These are phyloP conservation scores for Dactylellina sp. DNA, from an alignment of 2,329 filamentous ascomycete species.

Conservation along the genomic window DNA sequence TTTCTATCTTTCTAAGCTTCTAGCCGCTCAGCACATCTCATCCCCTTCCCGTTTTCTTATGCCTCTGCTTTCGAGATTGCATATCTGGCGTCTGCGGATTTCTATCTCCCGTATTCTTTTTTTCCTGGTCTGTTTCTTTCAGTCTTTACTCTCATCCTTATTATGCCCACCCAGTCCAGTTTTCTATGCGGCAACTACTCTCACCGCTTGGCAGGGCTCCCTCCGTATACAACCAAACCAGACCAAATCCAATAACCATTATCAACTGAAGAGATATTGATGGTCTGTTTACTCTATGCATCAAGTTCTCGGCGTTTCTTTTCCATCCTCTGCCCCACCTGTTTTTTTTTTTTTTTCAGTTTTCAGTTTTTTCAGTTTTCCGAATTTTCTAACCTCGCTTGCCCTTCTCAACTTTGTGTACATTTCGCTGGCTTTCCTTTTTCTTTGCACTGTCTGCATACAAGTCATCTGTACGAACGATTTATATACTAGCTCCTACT, in stretches of 20 bases:
- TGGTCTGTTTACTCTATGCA: not conserved
- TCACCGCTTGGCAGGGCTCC: too few species aligned
- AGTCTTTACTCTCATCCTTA: conserved; percentile 1
- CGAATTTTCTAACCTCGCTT: conserved; percentile 28
- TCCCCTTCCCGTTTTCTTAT: not conserved
- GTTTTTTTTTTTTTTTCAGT: not conserved
- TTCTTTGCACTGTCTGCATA: too few species aligned
- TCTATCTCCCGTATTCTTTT: conserved; percentile 19
- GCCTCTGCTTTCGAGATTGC: conserved; percentile 22
- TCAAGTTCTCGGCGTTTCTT: not conserved
- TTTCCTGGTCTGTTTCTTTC: conserved; percentile 3
- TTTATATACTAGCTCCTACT: too few species aligned
- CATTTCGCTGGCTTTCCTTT: too few species aligned
- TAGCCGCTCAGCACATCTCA: not conserved
- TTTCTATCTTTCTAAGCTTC: not conserved
- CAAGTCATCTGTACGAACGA: too few species aligned
- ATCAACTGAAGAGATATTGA: too few species aligned
- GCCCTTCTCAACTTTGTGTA: conserved; percentile 8
- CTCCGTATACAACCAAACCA: too few species aligned
- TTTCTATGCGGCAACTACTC: not conserved
- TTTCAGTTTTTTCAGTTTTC: not conserved
- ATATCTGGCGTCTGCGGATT: conserved; percentile 45
- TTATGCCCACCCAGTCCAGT: not conserved
- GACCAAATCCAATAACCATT: too few species aligned
- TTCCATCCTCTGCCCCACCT: not conserved